phyloP scores from a whole-genome alignment of 352 stramenopile species.

The Discostella stelligera region DNA sequence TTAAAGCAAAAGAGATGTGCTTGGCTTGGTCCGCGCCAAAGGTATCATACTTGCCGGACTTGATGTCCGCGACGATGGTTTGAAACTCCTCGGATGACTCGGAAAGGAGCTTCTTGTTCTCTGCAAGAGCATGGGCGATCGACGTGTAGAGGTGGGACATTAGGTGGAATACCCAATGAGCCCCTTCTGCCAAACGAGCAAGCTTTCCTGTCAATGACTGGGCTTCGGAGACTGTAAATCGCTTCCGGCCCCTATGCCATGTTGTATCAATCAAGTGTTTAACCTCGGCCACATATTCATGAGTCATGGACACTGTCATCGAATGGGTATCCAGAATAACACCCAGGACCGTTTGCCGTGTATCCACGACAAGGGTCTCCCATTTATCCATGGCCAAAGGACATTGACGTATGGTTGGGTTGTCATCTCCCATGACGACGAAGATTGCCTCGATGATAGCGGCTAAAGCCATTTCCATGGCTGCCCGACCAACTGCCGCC shows the following conservation, averaged over 20 bases:
- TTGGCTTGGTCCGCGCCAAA: neutral
- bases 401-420: conserved; percentile 1
- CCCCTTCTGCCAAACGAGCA: neutral
- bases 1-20: conserved; percentile 12
- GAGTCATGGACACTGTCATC: conserved; percentile 17
- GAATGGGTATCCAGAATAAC: conserved; percentile 9
- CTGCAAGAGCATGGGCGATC: conserved; percentile 8
- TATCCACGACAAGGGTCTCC: neutral
- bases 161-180: conserved; percentile 4
- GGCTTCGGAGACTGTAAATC: neutral
- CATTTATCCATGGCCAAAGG: conserved; percentile 38
- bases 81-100: neutral
- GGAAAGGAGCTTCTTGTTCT: conserved; percentile 9
- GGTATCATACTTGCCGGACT: neutral
- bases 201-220: neutral
- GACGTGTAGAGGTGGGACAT: conserved; percentile 36
- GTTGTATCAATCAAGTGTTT: neutral
- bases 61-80: neutral
- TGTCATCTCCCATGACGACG: conserved; percentile 19
- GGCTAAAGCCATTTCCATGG: conserved; percentile 10
- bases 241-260: neutral
- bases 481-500: neutral
- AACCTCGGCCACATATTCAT: conserved; percentile 19
- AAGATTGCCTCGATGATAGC: conserved; percentile 41
- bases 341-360: conserved; percentile 10